Percentiles rank a stretch among this genome's conserved stretches.
These are phyloP conservation scores for Claviceps monticola DNA, from an alignment of 2,329 filamentous ascomycete species.

Conservation along the genomic window DNA sequence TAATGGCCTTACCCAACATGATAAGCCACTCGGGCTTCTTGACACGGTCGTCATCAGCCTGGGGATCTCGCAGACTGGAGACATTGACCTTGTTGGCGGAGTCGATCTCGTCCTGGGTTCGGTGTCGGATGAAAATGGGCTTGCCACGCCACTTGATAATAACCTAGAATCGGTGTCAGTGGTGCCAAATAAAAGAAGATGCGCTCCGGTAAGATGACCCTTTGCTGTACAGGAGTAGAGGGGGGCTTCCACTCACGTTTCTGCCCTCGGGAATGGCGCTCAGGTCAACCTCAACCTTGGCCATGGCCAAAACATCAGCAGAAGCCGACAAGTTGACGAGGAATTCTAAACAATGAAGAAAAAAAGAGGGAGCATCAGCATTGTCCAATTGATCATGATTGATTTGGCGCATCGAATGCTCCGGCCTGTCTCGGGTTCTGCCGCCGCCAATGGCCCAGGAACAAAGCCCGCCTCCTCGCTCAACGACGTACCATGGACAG, in stretches of 20 bases:
- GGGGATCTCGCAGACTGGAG: conserved; percentile 74
- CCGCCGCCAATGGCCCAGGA: not conserved
- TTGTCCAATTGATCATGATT: conserved; percentile 12
- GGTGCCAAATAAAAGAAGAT: not conserved
- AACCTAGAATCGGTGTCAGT: conserved; percentile 39
- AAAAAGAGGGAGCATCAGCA: conserved; percentile 13
- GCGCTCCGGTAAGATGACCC: not conserved
- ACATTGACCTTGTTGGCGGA: conserved; percentile 85
- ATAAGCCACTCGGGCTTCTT: conserved; percentile 98
- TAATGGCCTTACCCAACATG: conserved; percentile 63
- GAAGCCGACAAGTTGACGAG: conserved; percentile 99
- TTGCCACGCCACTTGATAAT: conserved; percentile 99
- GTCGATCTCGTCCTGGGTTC: conserved; percentile 82
- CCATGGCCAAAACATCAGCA: conserved; percentile 95
- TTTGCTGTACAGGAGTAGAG: not conserved
- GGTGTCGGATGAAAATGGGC: conserved; percentile 99
- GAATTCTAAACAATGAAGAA: conserved; percentile 57
- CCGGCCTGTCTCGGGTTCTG: not conserved
- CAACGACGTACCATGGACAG: conserved; percentile 72
- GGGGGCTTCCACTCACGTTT: conserved; percentile 56
- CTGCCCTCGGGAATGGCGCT: conserved; percentile 92
- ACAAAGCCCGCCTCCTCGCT: not conserved
- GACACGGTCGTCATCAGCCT: conserved; percentile 82
- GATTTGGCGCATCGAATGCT: conserved; percentile 4
- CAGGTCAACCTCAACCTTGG: conserved; percentile 97